These are phyloP conservation scores for Xylariomycetidae sp. DNA, from an alignment of 2,329 filamentous ascomycete genomes.

Conservation along the genomic window DNA sequence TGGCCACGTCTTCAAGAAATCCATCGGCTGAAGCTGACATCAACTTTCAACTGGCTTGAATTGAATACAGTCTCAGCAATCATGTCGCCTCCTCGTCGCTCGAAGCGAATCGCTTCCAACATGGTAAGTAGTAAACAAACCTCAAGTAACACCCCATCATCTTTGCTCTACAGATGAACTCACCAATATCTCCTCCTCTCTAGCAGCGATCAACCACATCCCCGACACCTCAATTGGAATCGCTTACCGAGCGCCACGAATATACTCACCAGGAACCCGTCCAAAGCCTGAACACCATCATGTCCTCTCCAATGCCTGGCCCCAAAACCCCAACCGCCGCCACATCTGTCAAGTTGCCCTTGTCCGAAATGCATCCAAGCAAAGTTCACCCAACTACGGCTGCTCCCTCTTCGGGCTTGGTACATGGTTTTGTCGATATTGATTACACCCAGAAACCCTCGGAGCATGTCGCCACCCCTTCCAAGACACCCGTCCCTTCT, in stretches of 20 bases:
- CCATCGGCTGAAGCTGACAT: conserved; percentile 3
- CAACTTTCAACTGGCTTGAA: no score
- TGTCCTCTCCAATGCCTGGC: conserved; percentile 31
- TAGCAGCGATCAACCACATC: no score
- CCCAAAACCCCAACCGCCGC: conserved; percentile 58
- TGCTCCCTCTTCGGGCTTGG: conserved; percentile 71
- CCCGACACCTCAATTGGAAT: conserved; percentile 28
- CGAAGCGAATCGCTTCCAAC: conserved; percentile 38
- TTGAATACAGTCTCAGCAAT: no score
- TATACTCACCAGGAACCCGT: conserved; percentile 22
- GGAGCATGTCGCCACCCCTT: conserved; percentile 52
- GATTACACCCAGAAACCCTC: conserved; percentile 47
- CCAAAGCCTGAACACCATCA: conserved; percentile 25
- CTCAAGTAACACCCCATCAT: neutral
- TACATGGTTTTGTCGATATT: conserved; percentile 78
- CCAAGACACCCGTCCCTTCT: conserved; percentile 50
- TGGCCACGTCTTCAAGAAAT: conserved; percentile 2
- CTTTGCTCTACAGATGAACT: conserved; percentile 3
- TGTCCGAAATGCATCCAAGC: conserved; percentile 87
- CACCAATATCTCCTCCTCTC: conserved; percentile 3
- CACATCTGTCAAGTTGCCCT: conserved; percentile 63
- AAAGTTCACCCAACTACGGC: conserved; percentile 73
- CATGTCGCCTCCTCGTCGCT: conserved; percentile 32
- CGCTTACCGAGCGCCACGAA: conserved; percentile 42
- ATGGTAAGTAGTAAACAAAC: conserved; percentile 29